Percentiles rank a stretch among this genome's conserved stretches.
Conservation (phyloP, 177 flowering plant genomes). For the Vitis hybrid region DNA sequence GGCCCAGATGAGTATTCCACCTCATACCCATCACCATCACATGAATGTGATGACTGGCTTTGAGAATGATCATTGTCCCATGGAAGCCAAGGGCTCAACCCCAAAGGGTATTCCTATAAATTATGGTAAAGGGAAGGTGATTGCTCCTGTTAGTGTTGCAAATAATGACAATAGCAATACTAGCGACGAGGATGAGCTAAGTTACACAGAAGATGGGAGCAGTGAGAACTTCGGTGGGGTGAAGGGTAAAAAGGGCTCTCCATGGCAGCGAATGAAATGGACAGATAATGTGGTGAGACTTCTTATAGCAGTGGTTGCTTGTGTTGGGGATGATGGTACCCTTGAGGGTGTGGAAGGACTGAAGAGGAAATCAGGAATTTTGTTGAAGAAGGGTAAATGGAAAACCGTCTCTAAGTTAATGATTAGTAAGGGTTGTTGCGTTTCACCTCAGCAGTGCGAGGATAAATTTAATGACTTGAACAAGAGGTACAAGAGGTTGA, state of each 20-base stretch:
- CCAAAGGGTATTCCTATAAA: conserved; percentile 20
- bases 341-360: conserved; percentile 31
- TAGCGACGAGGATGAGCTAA: conserved; percentile 63
- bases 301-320: conserved; percentile 57
- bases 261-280: conserved; percentile 87
- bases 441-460: conserved; percentile 87
- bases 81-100: conserved; percentile 23
- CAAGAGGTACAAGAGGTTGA: conserved; percentile 71
- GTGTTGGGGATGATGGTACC: conserved; percentile 61
- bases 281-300: conserved; percentile 59
- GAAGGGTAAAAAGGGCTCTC: conserved; percentile 43
- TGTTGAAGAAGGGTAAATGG: conserved; percentile 80
- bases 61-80: conserved; percentile 27
- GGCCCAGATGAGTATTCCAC: conserved; percentile 23
- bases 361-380: conserved; percentile 45
- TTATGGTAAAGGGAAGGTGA: conserved; percentile 36
- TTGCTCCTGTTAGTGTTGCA: neutral
- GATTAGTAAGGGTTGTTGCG: conserved; percentile 52
- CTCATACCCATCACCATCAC: conserved; percentile 26
- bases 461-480: conserved; percentile 80
- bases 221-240: conserved; percentile 23
- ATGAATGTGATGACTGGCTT: conserved; percentile 25
- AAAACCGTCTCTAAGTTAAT: conserved; percentile 62
- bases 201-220: conserved; percentile 40
- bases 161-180: conserved; percentile 15